Evolutionary conservation across 345 rosid species (phyloP), one percentile per base, ranked within the genome.

Genomic region (Populus euphratica): DNA sequence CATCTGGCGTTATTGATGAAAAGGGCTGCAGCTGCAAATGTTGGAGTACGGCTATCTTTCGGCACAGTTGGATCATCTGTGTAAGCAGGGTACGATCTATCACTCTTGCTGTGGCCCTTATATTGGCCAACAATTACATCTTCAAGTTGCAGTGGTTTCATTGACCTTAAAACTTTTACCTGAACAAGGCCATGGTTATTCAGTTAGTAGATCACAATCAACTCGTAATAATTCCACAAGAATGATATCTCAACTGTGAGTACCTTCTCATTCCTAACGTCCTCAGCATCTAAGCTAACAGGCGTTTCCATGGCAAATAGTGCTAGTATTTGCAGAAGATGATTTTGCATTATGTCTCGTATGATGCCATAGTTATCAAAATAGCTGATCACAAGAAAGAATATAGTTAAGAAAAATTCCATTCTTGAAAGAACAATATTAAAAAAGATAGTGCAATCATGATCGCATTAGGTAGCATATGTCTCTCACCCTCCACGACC

Each of bases 221-320:
- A 63, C 38, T 39, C 64, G 11, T 18, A 56, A 29, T 8, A 43
- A 14, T 41, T 66, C 17, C 64, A 5, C 5, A 5, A 68, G 56
- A 76, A 13, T 25, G 13, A 35, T 27, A 20, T 27, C 39, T 50
- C 13, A 5, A 64, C 29, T 65, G 39, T 9, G 6, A 36, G 54
- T 86, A 92, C 96, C 97, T 93, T 94, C 76, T 94, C 98, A 77
- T 91, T 94, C 83, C 98, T 84, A 70, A 91, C 81, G 84, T 94
- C 98, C 85, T 94, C 98, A 36, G 94, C 98, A 73, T 91, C 98
- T 82, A 94, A 90, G 88, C 98, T 94, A 74, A 94, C 97, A 23
- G 97, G 98, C 9, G 98, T 89, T 90, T 93, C 98, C 98, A 93
- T 94, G n/a, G 98, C 98, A 43, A 94, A 94, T 25, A 94, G 88